phyloP scores from a whole-genome alignment of 768 basidiomycete genomes.

The Boletus huronensis region DNA sequence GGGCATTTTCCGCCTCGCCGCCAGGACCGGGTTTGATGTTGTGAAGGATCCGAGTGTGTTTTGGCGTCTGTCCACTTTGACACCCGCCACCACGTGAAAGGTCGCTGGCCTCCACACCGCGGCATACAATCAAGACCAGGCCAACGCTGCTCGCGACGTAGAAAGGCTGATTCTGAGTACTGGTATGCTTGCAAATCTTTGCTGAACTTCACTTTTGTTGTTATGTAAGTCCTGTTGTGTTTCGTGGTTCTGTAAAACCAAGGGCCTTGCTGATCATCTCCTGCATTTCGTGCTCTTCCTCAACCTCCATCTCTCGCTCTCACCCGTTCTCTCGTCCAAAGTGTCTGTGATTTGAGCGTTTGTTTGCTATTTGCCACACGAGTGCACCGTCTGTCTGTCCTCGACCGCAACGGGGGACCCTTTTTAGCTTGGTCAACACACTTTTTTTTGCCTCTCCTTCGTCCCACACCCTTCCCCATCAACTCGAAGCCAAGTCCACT shows the following conservation, averaged over 20 bases:
- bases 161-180: conserved; percentile 29
- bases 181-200: conserved; percentile 30
- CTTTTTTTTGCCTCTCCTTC: conserved; percentile 25
- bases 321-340: conserved; percentile 16
- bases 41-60: conserved; percentile 26
- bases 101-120: conserved; percentile 20
- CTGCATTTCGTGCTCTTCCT: conserved; percentile 16
- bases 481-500: conserved; percentile 18
- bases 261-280: conserved; percentile 24
- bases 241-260: conserved; percentile 20
- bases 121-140: conserved; percentile 23
- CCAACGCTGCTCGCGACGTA: conserved; percentile 12
- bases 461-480: conserved; percentile 19
- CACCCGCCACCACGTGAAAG: conserved; percentile 30
- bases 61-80: conserved; percentile 27
- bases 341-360: conserved; percentile 32
- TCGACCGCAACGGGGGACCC: conserved; percentile 23
- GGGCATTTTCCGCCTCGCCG: conserved; percentile 13
- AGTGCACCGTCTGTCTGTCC: conserved; percentile 19
- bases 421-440: conserved; percentile 29
- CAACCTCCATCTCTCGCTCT: conserved; percentile 18
- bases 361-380: conserved; percentile 29
- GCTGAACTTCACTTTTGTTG: conserved; percentile 25
- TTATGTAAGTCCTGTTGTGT: conserved; percentile 36
- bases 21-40: conserved; percentile 26